Conservation (phyloP, 1,284 basidiomycete genomes). For the Polyporus tsugae region DNA sequence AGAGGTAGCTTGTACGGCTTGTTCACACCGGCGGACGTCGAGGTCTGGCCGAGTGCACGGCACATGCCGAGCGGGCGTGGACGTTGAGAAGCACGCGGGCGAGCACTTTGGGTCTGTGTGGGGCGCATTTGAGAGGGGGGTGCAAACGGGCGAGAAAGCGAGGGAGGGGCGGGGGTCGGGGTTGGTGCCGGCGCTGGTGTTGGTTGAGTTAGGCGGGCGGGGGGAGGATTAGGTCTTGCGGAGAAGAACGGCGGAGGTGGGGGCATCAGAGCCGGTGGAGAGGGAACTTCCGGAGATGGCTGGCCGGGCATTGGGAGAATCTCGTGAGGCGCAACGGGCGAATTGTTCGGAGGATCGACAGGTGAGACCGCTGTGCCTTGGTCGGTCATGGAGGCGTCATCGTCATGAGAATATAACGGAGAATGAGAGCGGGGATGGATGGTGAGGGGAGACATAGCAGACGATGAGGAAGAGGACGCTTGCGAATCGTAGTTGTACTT, state of each 20-base stretch:
- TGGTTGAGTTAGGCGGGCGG: not conserved
- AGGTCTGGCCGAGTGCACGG: constrained; percentile 10
- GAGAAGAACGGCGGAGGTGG: not conserved
- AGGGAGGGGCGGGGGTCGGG: not conserved
- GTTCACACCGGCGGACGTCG: constrained; percentile 14
- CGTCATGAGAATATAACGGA: not conserved
- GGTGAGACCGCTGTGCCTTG: not conserved
- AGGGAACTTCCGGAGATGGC: not conserved
- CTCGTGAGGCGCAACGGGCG: not conserved
- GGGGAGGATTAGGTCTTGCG: not conserved
- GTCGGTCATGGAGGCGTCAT: not conserved
- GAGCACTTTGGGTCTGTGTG: constrained; percentile 2
- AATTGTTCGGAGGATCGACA: not conserved
- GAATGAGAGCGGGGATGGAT: not conserved
- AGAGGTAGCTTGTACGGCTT: constrained; percentile 22
- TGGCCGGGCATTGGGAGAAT: not conserved
- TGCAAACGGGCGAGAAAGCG: constrained; percentile 16
- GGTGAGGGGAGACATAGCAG: not conserved
- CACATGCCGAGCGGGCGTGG: constrained; percentile 27
- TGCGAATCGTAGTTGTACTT: not conserved
- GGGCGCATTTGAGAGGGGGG: constrained; percentile 17
- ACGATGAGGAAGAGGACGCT: not conserved
- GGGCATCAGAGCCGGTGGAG: not conserved
- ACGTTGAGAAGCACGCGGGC: constrained; percentile 12
- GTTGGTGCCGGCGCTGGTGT: not conserved